These are phyloP conservation scores for Phytophthora nicotianae DNA, from an alignment of 352 stramenopile genomes.

Conservation along the genomic window DNA sequence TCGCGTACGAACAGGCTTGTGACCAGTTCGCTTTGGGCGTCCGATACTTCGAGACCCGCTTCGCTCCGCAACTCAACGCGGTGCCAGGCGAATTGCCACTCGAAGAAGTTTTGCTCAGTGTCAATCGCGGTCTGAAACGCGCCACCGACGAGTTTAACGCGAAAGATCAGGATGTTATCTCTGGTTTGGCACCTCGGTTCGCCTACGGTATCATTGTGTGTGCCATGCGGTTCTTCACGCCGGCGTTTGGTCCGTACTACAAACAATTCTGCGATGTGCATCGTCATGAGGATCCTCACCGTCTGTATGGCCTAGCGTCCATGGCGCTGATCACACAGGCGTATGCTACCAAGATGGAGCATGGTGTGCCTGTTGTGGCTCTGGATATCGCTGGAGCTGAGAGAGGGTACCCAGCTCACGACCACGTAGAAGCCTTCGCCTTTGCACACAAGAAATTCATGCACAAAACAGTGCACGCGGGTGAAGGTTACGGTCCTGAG, in stretches of 20 bases:
- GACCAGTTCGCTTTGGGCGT: constrained; percentile 83
- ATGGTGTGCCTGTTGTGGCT: constrained; percentile 81
- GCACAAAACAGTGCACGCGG: constrained; percentile 89
- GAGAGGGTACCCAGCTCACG: constrained; percentile 76
- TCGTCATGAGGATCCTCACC: constrained; percentile 64
- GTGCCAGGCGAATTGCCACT: constrained; percentile 64
- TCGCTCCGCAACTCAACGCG: constrained; percentile 84
- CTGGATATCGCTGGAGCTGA: constrained; percentile 88
- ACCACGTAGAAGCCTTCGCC: constrained; percentile 82
- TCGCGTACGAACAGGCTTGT: constrained; percentile 84
- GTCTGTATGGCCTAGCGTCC: constrained; percentile 83
- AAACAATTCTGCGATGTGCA: constrained; percentile 85
- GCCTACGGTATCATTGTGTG: constrained; percentile 90
- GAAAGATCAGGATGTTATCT: constrained; percentile 50
- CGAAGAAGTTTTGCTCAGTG: constrained; percentile 73
- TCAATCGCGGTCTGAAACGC: constrained; percentile 67
- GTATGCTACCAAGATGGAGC: constrained; percentile 66
- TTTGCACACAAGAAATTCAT: constrained; percentile 90
- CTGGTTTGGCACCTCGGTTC: constrained; percentile 63
- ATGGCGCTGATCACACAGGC: constrained; percentile 85
- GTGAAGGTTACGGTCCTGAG: constrained; percentile 87
- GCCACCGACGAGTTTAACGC: constrained; percentile 74
- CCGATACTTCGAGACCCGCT: constrained; percentile 87
- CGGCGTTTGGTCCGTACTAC: constrained; percentile 85
- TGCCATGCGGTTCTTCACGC: constrained; percentile 89